Percentiles rank a stretch among this genome's conserved stretches.
These are phyloP conservation scores for Conticribra weissflogii DNA, from an alignment of 108 stramenopile genomes.

Conservation along the genomic window DNA sequence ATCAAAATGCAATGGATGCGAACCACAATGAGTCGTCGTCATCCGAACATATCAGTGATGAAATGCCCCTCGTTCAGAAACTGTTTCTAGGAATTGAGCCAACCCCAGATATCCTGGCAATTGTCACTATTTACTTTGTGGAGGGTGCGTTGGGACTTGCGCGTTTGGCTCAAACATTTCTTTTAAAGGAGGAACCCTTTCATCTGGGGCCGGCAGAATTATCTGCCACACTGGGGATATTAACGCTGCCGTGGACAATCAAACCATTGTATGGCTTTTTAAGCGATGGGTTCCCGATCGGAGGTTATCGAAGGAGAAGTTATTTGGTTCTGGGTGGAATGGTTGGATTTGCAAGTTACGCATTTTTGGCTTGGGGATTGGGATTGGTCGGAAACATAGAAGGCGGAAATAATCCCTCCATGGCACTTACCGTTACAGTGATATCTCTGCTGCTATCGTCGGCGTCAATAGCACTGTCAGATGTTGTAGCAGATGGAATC, in stretches of 20 bases:
- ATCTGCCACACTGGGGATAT: slow-evolving; percentile 87
- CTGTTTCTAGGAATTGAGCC: slow-evolving; percentile 78
- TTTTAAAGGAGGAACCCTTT: slow-evolving; percentile 91
- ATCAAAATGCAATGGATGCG: too few relatives aligned
- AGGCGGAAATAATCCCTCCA: neutral
- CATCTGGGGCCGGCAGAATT: slow-evolving; percentile 90
- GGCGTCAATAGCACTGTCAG: slow-evolving; percentile 88
- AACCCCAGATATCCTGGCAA: slow-evolving; percentile 84
- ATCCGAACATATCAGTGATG: too few relatives aligned
- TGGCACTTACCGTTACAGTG: slow-evolving; percentile 51
- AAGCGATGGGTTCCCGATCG: slow-evolving; percentile 87
- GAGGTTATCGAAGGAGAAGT: slow-evolving; percentile 84
- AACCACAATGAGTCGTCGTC: too few relatives aligned
- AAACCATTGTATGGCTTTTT: slow-evolving; percentile 95
- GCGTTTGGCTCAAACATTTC: slow-evolving; percentile 91
- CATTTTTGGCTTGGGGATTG: slow-evolving; percentile 60
- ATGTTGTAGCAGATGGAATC: slow-evolving; percentile 97
- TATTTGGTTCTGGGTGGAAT: slow-evolving; percentile 82
- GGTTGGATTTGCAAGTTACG: slow-evolving; percentile 64
- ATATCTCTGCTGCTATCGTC: slow-evolving; percentile 63
- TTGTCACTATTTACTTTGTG: slow-evolving; percentile 93
- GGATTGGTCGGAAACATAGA: neutral
- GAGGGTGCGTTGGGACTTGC: slow-evolving; percentile 95
- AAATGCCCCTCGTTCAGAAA: slow-evolving; percentile 17
- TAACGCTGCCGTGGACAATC: slow-evolving; percentile 91